phyloP scores from a whole-genome alignment of 2,329 filamentous ascomycete species.

The Dendryphion nanum region DNA sequence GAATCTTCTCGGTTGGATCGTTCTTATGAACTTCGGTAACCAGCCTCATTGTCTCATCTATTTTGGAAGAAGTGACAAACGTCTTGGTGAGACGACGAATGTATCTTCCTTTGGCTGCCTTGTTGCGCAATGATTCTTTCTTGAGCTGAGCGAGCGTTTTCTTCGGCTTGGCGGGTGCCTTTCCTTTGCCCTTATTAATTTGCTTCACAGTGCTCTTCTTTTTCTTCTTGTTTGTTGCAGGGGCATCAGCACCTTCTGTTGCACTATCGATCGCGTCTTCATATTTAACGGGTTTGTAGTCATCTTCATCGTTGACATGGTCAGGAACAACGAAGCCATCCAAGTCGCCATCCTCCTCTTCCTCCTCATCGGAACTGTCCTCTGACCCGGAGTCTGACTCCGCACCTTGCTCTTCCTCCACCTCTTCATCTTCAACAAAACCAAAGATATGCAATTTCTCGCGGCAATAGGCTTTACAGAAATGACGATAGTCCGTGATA shows the following conservation, averaged over 20 bases:
- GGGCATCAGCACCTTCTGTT: slow-evolving; percentile 13
- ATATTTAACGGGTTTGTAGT: slow-evolving; percentile 10
- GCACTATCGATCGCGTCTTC: slow-evolving; percentile 21
- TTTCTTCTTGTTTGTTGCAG: slow-evolving; percentile 22
- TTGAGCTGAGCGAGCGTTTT: slow-evolving; percentile 65
- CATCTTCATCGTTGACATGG: slow-evolving; percentile 38
- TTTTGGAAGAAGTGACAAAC: slow-evolving; percentile 75
- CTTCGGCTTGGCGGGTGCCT: slow-evolving; percentile 42
- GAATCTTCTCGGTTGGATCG: slow-evolving; percentile 66
- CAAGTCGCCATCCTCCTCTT: slow-evolving; percentile 35
- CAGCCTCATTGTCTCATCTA: slow-evolving; percentile 66
- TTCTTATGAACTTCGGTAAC: slow-evolving; percentile 52
- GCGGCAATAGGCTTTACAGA: slow-evolving; percentile 70
- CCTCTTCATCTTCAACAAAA: slow-evolving; percentile 9
- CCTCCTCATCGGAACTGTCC: slow-evolving; percentile 36
- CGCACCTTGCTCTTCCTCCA: slow-evolving; percentile 9
- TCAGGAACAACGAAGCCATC: slow-evolving; percentile 57
- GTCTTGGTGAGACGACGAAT: slow-evolving; percentile 64
- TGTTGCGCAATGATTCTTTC: slow-evolving; percentile 63
- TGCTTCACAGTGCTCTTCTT: too few species aligned
- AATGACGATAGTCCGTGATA: slow-evolving; percentile 71
- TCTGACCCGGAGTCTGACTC: slow-evolving; percentile 34
- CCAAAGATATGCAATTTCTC: slow-evolving; percentile 42
- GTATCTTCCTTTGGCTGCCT: slow-evolving; percentile 66
- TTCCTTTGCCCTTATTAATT: slow-evolving; percentile 43